A percentile compares a stretch with the other conserved stretches of the same genome.
These are phyloP conservation scores for Saccharomyces pastorianus DNA, from an alignment of 1,139 yeast species.

Conservation along the genomic window DNA sequence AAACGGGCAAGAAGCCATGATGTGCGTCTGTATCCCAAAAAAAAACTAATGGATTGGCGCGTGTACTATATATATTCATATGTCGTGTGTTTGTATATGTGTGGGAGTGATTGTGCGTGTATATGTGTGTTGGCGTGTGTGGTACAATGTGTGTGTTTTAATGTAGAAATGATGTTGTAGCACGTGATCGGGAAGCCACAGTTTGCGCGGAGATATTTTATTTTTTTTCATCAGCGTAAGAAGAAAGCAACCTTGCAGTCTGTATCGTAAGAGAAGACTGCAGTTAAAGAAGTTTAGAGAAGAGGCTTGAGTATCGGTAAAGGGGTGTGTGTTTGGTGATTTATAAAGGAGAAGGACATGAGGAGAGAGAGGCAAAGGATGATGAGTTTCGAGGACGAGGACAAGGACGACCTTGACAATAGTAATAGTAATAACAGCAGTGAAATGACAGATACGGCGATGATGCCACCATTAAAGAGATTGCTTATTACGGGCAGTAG, in stretches of 20 bases:
- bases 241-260: not conserved
- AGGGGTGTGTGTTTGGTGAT: conserved; percentile 1
- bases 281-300: not conserved
- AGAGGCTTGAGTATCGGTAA: not conserved
- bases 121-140: not conserved
- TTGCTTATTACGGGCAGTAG: not conserved
- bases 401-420: not conserved
- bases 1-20: not conserved
- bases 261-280: not conserved
- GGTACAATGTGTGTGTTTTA: not conserved
- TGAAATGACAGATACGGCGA: not conserved
- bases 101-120: not conserved
- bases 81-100: not conserved
- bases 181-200: not conserved
- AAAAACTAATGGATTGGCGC: not conserved
- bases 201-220: not conserved
- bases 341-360: not conserved
- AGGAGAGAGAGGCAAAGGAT: not conserved
- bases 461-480: not conserved
- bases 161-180: not conserved
- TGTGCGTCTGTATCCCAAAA: not conserved
- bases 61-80: not conserved
- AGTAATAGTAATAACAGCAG: not conserved
- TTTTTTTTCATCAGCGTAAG: not conserved
- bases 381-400: not conserved